These are phyloP conservation scores for Spongospora subterranea DNA, from an alignment of 208 protist species.

Conservation along the genomic window DNA sequence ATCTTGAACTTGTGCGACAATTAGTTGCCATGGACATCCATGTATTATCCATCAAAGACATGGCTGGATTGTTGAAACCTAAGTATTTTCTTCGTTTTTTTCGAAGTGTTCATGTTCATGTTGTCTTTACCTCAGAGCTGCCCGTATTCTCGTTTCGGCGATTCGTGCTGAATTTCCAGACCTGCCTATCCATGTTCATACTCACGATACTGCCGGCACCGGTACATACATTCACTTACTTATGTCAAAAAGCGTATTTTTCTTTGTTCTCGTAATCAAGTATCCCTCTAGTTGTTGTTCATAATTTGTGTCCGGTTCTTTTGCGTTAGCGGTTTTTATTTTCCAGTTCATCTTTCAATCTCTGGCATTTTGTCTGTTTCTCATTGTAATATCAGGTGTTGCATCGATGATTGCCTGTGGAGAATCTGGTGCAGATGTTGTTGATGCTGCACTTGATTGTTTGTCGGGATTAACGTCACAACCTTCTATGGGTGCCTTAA, in stretches of 20 bases:
- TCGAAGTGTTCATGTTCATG: neutral
- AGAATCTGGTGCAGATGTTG: conserved; percentile 81
- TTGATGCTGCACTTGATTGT: conserved; percentile 82
- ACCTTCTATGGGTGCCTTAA: conserved; percentile 81
- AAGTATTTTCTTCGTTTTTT: conserved; percentile 5
- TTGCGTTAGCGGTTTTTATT: neutral
- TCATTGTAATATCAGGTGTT: conserved; percentile 70
- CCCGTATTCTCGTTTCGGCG: conserved; percentile 70
- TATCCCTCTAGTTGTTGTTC: too few relatives aligned
- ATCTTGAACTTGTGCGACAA: conserved; percentile 72
- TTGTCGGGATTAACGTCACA: conserved; percentile 84
- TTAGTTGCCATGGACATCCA: conserved; percentile 74
- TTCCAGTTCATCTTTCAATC: neutral
- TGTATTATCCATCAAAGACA: conserved; percentile 85
- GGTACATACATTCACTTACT: conserved; percentile 63
- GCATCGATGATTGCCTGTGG: conserved; percentile 79
- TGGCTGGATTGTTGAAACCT: conserved; percentile 82
- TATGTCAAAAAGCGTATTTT: too few relatives aligned
- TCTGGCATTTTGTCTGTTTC: neutral
- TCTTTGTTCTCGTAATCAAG: too few relatives aligned
- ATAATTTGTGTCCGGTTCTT: too few relatives aligned
- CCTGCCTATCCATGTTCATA: conserved; percentile 88
- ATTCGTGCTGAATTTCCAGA: conserved; percentile 77
- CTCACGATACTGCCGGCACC: conserved; percentile 84
- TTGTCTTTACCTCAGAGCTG: conserved; percentile 38